These are phyloP conservation scores for Emmonsia crescens DNA, from an alignment of 2,329 filamentous ascomycete species.

Conservation along the genomic window DNA sequence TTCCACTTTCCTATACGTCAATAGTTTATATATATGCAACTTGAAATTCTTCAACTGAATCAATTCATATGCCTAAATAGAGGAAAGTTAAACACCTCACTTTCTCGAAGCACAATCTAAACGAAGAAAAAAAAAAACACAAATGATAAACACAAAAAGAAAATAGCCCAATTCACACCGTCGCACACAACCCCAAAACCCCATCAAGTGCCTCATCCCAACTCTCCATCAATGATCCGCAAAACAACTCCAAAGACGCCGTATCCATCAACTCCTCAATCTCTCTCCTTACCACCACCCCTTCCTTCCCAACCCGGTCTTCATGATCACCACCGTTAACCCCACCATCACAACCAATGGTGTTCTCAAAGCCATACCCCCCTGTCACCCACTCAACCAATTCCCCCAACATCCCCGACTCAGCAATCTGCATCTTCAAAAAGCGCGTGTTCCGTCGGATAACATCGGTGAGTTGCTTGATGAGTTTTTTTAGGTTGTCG, in stretches of 20 bases:
- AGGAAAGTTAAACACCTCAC: neutral
- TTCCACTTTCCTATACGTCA: neutral
- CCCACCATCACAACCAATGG: conserved; percentile 12
- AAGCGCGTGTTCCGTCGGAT: conserved; percentile 26
- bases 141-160: neutral
- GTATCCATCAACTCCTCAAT: conserved; percentile 28
- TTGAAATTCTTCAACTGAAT: neutral
- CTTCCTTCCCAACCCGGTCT: conserved; percentile 14
- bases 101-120: neutral
- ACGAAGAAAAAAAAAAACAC: neutral
- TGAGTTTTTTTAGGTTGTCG: conserved; percentile 19
- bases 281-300: conserved; percentile 8
- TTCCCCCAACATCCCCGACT: conserved; percentile 32
- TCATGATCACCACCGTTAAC: conserved; percentile 11
- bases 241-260: conserved; percentile 32
- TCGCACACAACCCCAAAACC: conserved; percentile 14
- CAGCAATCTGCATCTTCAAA: conserved; percentile 29
- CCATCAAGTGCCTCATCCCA: conserved; percentile 38
- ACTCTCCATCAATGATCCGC: conserved; percentile 36
- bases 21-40: neutral
- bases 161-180: neutral
- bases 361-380: neutral
- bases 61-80: neutral
- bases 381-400: conserved; percentile 29
- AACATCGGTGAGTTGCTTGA: conserved; percentile 22